Evolutionary conservation across 306 rosid species (phyloP).

Genomic region (Prunus dulcis): DNA sequence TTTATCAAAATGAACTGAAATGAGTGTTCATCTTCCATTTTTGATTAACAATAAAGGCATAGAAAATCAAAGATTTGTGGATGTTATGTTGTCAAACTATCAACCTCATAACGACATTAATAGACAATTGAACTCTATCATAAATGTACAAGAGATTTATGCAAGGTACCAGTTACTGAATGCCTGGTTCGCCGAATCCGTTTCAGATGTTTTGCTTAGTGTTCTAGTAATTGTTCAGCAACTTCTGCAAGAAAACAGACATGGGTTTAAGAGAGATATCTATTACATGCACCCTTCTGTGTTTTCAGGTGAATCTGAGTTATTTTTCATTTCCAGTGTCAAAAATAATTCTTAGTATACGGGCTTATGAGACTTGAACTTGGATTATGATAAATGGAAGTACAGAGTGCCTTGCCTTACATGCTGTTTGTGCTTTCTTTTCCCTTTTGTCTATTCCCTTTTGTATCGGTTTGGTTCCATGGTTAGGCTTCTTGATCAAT

Average conservation of each 20-base stretch:
- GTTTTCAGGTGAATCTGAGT: constrained; percentile 52
- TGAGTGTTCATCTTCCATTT: not conserved
- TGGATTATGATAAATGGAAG: not conserved
- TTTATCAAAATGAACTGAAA: not conserved
- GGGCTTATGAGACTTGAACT: not conserved
- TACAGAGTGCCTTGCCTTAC: too few species aligned
- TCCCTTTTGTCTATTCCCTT: too few species aligned
- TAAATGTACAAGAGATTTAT: not conserved
- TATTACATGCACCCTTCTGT: constrained; percentile 81
- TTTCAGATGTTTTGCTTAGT: constrained; percentile 65
- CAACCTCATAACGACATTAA: not conserved
- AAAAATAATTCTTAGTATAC: not conserved
- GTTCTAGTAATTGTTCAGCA: constrained; percentile 70
- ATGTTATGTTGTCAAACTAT: too few species aligned
- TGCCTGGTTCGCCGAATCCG: not conserved
- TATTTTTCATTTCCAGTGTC: not conserved
- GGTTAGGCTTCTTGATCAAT: too few species aligned
- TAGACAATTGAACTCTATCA: too few species aligned
- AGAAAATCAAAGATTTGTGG: too few species aligned
- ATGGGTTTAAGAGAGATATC: constrained; percentile 86
- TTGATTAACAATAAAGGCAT: not conserved
- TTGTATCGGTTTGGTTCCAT: too few species aligned
- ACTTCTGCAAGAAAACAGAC: constrained; percentile 77
- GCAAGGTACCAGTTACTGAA: not conserved
- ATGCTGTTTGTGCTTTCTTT: too few species aligned